Conservation (phyloP, 805 yeast genomes). For the Groenewaldozyma tartarivorans region DNA sequence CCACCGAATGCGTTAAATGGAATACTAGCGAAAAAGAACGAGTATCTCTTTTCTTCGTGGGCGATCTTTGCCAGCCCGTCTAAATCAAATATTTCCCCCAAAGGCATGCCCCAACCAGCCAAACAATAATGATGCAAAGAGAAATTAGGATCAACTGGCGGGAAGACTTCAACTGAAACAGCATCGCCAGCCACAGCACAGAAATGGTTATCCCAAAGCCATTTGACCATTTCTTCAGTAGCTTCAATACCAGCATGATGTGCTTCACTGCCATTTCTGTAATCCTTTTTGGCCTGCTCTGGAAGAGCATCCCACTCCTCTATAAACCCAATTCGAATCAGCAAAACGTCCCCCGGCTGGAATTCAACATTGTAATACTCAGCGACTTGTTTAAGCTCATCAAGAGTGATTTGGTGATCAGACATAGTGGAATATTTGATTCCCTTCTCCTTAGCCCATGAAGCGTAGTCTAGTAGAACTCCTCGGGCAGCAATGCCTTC, state of each 20-base stretch:
- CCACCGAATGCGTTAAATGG: conserved; percentile 30
- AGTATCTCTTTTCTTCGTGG: conserved; percentile 19
- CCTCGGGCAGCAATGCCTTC: conserved; percentile 29
- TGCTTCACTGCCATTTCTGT: conserved; percentile 8
- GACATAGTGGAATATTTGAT: conserved; percentile 22
- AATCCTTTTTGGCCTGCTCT: conserved; percentile 7
- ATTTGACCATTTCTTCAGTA: conserved; percentile 20
- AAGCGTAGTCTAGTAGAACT: conserved; percentile 26
- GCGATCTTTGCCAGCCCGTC: conserved; percentile 24
- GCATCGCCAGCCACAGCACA: conserved; percentile 25
- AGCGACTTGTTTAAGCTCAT: conserved; percentile 19
- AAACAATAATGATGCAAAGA: conserved; percentile 14
- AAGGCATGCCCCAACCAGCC: conserved; percentile 29
- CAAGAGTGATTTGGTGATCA: conserved; percentile 19
- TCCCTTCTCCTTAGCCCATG: conserved; percentile 23
- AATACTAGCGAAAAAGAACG: conserved; percentile 26
- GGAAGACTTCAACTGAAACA: conserved; percentile 23
- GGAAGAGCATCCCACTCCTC: conserved; percentile 19
- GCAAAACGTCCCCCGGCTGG: conserved; percentile 25
- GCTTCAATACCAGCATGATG: conserved; percentile 21
- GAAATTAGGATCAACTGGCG: conserved; percentile 6
- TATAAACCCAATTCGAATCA: conserved; percentile 26
- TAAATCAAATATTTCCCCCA: conserved; percentile 29
- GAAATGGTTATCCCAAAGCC: conserved; percentile 24
- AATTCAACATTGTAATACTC: conserved; percentile 19